Conservation (phyloP, 116 monocot genomes). For the Phalaenopsis hybrid region DNA sequence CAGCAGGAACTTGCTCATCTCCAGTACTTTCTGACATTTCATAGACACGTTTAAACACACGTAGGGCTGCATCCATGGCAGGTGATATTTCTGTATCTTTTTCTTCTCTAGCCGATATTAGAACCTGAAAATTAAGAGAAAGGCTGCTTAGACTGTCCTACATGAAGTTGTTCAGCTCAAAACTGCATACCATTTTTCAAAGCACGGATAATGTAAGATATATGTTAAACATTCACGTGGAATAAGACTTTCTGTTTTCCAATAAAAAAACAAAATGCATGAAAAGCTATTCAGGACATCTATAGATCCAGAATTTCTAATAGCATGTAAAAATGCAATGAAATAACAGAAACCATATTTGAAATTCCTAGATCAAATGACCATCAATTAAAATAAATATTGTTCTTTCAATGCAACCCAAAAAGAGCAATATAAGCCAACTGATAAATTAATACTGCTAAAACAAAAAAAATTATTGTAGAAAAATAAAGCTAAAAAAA, state of each 20-base stretch:
- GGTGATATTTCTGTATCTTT: constrained; percentile 62
- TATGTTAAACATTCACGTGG: neutral
- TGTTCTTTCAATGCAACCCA: neutral
- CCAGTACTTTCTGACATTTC: constrained; percentile 46
- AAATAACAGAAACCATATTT: neutral
- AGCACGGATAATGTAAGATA: neutral
- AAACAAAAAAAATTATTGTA: neutral
- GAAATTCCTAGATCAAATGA: neutral
- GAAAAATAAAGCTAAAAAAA: neutral
- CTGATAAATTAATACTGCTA: neutral
- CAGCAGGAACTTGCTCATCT: constrained; percentile 24
- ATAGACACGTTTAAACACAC: constrained; percentile 67
- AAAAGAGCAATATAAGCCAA: neutral
- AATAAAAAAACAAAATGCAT: too few species aligned
- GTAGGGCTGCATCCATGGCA: constrained; percentile 72
- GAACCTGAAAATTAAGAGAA: constrained; percentile 43
- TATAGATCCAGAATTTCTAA: neutral
- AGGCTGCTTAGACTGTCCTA: neutral
- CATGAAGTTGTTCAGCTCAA: neutral
- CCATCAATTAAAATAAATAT: neutral
- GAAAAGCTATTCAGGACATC: too few species aligned
- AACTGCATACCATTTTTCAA: neutral
- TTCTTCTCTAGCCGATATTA: constrained; percentile 81
- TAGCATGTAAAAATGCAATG: neutral
- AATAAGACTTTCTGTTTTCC: neutral